Percentiles rank a stretch among this genome's conserved stretches.
Conservation (phyloP, 2,329 filamentous ascomycete species). For the Curvularia spicifera region DNA sequence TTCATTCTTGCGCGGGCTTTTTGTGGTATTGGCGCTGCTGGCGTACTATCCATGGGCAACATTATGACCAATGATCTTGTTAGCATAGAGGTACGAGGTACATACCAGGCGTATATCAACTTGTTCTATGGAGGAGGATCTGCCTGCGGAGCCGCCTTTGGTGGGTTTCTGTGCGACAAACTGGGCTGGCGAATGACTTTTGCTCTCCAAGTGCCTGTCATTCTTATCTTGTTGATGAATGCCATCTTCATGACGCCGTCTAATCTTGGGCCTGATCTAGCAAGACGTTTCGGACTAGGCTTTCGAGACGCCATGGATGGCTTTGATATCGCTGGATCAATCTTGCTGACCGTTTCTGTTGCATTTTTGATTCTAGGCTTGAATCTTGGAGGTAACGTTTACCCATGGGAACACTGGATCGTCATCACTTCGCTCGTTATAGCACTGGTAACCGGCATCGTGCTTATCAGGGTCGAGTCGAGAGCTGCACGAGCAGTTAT, state of each 20-base stretch:
- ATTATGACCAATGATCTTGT: slow-evolving; percentile 78
- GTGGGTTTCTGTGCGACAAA: slow-evolving; percentile 71
- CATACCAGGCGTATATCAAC: slow-evolving; percentile 74
- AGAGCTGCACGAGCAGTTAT: slow-evolving; percentile 54
- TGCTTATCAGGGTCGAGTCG: slow-evolving; percentile 53
- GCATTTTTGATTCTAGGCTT: slow-evolving; percentile 59
- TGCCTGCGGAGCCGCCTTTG: slow-evolving; percentile 69
- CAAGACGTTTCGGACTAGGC: slow-evolving; percentile 50
- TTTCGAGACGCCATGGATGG: slow-evolving; percentile 54
- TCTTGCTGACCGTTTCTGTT: slow-evolving; percentile 55
- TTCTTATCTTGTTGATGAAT: slow-evolving; percentile 54
- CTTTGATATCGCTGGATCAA: slow-evolving; percentile 59
- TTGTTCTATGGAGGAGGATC: slow-evolving; percentile 63
- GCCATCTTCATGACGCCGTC: slow-evolving; percentile 54
- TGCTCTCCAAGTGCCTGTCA: slow-evolving; percentile 58
- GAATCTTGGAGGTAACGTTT: slow-evolving; percentile 61
- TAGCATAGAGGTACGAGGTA: slow-evolving; percentile 73
- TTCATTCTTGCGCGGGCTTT: slow-evolving; percentile 74
- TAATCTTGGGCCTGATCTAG: slow-evolving; percentile 54
- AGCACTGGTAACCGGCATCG: slow-evolving; percentile 48
- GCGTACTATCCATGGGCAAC: slow-evolving; percentile 69
- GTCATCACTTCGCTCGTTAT: slow-evolving; percentile 56
- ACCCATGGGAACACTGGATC: slow-evolving; percentile 59
- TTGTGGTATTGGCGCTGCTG: slow-evolving; percentile 76
- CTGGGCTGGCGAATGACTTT: slow-evolving; percentile 78